Evolutionary conservation across 441 rosid species (phyloP), one percentile per base, ranked within the genome.

Genomic region (Macaranga tanarius): DNA sequence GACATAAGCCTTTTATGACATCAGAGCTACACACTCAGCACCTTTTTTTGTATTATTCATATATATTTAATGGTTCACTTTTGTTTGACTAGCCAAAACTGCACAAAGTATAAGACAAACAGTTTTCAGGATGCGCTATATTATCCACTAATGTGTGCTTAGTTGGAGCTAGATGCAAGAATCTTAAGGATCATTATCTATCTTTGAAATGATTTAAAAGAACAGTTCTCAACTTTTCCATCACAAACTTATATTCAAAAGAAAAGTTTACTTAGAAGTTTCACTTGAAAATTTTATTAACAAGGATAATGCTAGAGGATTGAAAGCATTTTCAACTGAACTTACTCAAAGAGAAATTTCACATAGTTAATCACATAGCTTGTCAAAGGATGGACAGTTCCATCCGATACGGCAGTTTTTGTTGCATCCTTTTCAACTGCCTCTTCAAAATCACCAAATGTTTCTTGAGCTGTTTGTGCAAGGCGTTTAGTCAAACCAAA

Each of bases 341-440:
- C 97, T 85, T 90, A 95, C 99, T 95, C 99, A 22, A 95, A 95
- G 76, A 95, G 87, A 82, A 95, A 95, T 81, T 95, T 95, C 73
- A 95, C 96, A 50, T 95, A 92, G 82, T 95, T 95, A 77, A 95
- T 92, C 81, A 95, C 99, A 74, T 95, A 95, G 88, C 98, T 95
- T 48, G 99, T 95, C 86, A 95, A 73, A 56, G 99, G 99, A 82
- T 95, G 98, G 57, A 95, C 99, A 54, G 98, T 95, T 72, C 99
- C 99, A 82, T 95, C 99, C 54, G 76, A 77, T 62, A 95, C 99
- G 66, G 95, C 92, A 17, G 96, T 95, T 80, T 90, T 92, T 63
- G 99, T 92, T 16, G 99, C 96, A 84, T 95, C 99, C 82, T 92
- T 95, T 78, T 95, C 99, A 77, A 95, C 99, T 16, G 96, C 98